phyloP scores from a whole-genome alignment of 495 filamentous ascomycete genomes.

The Daldinia caldariorum region DNA sequence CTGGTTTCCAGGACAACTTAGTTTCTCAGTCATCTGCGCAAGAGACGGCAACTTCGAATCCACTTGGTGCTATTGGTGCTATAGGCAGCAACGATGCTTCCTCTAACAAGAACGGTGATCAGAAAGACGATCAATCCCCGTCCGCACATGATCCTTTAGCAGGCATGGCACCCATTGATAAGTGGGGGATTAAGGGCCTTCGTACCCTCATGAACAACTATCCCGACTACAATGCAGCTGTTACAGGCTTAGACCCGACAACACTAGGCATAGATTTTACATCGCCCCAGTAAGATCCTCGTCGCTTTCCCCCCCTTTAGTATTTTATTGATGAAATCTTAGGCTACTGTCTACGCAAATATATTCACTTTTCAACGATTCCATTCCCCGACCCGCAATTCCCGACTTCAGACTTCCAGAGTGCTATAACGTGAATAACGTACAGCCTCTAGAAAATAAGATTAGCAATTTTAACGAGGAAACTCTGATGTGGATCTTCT shows the following conservation, averaged over 20 bases:
- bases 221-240: constrained; percentile 77
- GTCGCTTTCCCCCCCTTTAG: background rate
- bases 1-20: constrained; percentile 54
- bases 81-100: constrained; percentile 56
- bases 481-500: constrained; percentile 94
- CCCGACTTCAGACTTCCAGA: constrained; percentile 81
- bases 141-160: constrained; percentile 67
- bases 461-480: constrained; percentile 88
- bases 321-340: constrained; percentile 9
- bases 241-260: constrained; percentile 81
- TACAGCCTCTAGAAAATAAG: constrained; percentile 79
- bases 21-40: constrained; percentile 49
- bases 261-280: constrained; percentile 81
- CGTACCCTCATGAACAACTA: constrained; percentile 81
- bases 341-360: constrained; percentile 58
- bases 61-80: constrained; percentile 59
- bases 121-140: constrained; percentile 48
- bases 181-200: constrained; percentile 82
- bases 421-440: constrained; percentile 88
- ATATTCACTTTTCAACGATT: constrained; percentile 75
- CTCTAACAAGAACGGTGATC: constrained; percentile 55
- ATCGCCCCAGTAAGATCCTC: constrained; percentile 72
- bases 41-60: constrained; percentile 46
- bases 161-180: constrained; percentile 82
- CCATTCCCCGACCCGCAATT: constrained; percentile 74